Percentiles rank a stretch among this genome's conserved stretches.
Conservation (phyloP, 768 basidiomycete genomes). For the Boletus huronensis region DNA sequence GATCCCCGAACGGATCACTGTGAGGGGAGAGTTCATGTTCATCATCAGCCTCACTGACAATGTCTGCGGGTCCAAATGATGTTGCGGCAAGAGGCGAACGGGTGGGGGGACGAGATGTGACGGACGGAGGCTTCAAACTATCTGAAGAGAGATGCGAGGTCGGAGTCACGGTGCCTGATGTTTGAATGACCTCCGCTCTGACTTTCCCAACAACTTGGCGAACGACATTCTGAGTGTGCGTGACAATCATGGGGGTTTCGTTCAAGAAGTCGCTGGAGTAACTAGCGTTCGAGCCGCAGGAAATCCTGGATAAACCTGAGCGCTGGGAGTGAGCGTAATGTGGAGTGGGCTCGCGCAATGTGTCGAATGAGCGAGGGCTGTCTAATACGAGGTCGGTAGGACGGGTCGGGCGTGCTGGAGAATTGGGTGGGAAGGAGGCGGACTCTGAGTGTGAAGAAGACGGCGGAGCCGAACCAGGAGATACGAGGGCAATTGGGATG, state of each 20-base stretch:
- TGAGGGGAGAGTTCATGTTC: slow-evolving; percentile 26
- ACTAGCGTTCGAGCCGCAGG: slow-evolving; percentile 72
- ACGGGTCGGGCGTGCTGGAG: slow-evolving; percentile 53
- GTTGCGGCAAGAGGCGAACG: slow-evolving; percentile 68
- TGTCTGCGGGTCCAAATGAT: slow-evolving; percentile 69
- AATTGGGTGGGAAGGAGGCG: slow-evolving; percentile 23
- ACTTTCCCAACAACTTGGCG: slow-evolving; percentile 73
- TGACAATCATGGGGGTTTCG: slow-evolving; percentile 80
- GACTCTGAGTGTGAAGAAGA: slow-evolving; percentile 35
- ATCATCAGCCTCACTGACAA: slow-evolving; percentile 46
- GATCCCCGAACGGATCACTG: slow-evolving; percentile 64
- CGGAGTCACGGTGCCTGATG: slow-evolving; percentile 41
- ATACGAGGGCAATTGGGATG: slow-evolving; percentile 80
- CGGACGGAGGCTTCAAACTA: slow-evolving; percentile 40
- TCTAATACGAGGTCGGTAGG: slow-evolving; percentile 60
- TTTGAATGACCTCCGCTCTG: slow-evolving; percentile 74
- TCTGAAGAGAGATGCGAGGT: slow-evolving; percentile 31
- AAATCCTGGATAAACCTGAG: slow-evolving; percentile 58
- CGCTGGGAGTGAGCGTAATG: slow-evolving; percentile 45
- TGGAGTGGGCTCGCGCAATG: slow-evolving; percentile 36
- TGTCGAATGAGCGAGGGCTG: slow-evolving; percentile 57
- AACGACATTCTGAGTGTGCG: slow-evolving; percentile 57
- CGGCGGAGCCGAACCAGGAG: slow-evolving; percentile 46
- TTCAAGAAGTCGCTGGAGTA: slow-evolving; percentile 76
- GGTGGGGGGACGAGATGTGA: slow-evolving; percentile 39